Conservation (phyloP, 2,329 filamentous ascomycete genomes). For the Stachybotrys echinatus region DNA sequence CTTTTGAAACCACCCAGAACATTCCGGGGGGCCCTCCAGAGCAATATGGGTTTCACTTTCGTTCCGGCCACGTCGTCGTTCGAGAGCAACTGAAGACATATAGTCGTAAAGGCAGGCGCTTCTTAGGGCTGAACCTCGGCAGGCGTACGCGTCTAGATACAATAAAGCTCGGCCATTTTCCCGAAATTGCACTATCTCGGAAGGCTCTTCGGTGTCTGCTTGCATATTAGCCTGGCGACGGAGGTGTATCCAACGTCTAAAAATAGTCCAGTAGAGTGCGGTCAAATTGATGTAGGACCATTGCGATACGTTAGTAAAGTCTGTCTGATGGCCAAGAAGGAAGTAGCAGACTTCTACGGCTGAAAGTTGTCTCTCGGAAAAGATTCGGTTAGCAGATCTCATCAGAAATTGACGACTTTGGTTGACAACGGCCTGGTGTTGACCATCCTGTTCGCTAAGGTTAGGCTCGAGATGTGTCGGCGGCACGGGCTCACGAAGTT, state of each 20-base stretch:
- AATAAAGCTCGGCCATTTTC: not conserved
- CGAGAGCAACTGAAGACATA: constrained; percentile 5
- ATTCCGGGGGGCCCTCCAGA: constrained; percentile 4
- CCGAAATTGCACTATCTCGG: constrained; percentile 1
- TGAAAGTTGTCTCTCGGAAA: constrained; percentile 6
- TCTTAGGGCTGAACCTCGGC: not conserved
- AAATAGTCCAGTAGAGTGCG: constrained; percentile 4
- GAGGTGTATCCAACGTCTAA: constrained; percentile 4
- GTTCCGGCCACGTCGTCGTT: constrained; percentile 2
- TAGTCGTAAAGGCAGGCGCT: constrained; percentile 4
- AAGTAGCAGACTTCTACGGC: constrained; percentile 5
- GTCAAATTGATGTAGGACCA: constrained; percentile 5
- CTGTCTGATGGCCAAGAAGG: constrained; percentile 5
- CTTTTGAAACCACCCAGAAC: constrained; percentile 4
- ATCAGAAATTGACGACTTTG: constrained; percentile 5
- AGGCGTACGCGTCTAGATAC: constrained; percentile 2
- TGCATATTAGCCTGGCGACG: not conserved
- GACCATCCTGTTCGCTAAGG: constrained; percentile 1
- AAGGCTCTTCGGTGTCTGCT: not conserved
- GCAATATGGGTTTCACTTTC: constrained; percentile 1
- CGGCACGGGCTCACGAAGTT: not conserved
- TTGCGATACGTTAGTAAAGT: constrained; percentile 3
- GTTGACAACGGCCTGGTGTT: not conserved
- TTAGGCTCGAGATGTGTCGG: not conserved
- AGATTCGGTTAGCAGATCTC: constrained; percentile 7